Conservation (phyloP, 2,329 filamentous ascomycete species). For the Ophiostoma fasciatum region DNA sequence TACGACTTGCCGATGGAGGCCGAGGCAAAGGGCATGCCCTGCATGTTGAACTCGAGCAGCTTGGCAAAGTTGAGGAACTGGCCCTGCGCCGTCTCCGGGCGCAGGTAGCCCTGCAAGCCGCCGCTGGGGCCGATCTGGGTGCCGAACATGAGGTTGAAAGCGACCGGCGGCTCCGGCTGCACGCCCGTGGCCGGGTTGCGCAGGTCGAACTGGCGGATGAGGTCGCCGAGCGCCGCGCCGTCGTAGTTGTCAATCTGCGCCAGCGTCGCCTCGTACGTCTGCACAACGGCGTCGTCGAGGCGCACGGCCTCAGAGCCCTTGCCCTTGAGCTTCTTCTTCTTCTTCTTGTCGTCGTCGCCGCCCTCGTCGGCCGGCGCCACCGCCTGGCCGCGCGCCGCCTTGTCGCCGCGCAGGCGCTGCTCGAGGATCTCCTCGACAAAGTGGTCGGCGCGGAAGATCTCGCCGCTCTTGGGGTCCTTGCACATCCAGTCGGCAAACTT, state of each 20-base stretch:
- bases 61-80: slow-evolving; percentile 93
- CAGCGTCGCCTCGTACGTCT: slow-evolving; percentile 83
- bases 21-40: slow-evolving; percentile 90
- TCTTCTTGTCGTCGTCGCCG: slow-evolving; percentile 17
- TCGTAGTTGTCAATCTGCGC: slow-evolving; percentile 93
- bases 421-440: slow-evolving; percentile 91
- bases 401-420: slow-evolving; percentile 72
- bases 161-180: slow-evolving; percentile 63
- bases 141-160: slow-evolving; percentile 99
- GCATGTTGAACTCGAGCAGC: slow-evolving; percentile 90
- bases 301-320: slow-evolving; percentile 67
- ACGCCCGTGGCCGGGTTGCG: slow-evolving; percentile 71
- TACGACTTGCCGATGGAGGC: slow-evolving; percentile 97
- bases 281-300: slow-evolving; percentile 70
- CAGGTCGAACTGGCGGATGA: slow-evolving; percentile 86
- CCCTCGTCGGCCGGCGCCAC: slow-evolving; percentile 56
- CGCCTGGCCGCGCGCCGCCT: slow-evolving; percentile 62
- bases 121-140: slow-evolving; percentile 82
- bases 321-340: slow-evolving; percentile 81
- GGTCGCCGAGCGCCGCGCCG: slow-evolving; percentile 67
- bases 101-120: slow-evolving; percentile 70
- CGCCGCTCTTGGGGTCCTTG: slow-evolving; percentile 94
- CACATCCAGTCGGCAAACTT: slow-evolving; percentile 99
- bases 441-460: slow-evolving; percentile 92
- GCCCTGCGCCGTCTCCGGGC: slow-evolving; percentile 93